phyloP scores from a whole-genome alignment of 2,329 filamentous ascomycete genomes.

The Phoma herbarum region DNA sequence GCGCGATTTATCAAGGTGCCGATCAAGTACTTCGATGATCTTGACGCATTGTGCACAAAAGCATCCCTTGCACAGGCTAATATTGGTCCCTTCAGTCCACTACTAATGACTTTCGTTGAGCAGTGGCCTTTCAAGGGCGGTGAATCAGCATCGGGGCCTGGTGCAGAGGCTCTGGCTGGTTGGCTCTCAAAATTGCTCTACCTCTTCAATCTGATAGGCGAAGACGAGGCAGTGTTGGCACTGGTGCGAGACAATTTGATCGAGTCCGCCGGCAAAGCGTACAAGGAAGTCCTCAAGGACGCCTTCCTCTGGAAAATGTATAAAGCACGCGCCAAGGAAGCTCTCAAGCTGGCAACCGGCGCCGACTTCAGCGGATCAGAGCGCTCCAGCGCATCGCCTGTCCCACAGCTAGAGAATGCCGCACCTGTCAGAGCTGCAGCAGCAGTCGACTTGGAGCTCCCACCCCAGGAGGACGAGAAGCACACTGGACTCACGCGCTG shows the following conservation, averaged over 20 bases:
- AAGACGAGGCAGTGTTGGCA: constrained; percentile 41
- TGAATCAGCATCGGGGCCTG: constrained; percentile 34
- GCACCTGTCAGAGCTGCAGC: constrained; percentile 21
- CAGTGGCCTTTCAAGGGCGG: constrained; percentile 73
- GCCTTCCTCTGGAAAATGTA: constrained; percentile 51
- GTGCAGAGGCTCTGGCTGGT: constrained; percentile 43
- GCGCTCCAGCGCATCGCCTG: constrained; percentile 41
- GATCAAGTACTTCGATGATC: constrained; percentile 81
- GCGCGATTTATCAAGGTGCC: constrained; percentile 77
- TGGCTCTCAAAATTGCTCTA: constrained; percentile 50
- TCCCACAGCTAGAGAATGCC: constrained; percentile 28
- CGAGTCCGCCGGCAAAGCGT: constrained; percentile 36
- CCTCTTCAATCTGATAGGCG: constrained; percentile 48
- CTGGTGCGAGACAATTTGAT: constrained; percentile 42
- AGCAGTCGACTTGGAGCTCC: constrained; percentile 44
- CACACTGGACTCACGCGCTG: constrained; percentile 66
- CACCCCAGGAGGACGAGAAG: constrained; percentile 54
- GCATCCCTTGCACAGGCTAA: constrained; percentile 28
- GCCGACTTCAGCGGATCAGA: constrained; percentile 49
- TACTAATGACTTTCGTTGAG: constrained; percentile 76
- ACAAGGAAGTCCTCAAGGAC: constrained; percentile 46
- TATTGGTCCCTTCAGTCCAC: constrained; percentile 62
- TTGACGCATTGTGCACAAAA: constrained; percentile 60
- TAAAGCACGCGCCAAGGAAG: constrained; percentile 48
- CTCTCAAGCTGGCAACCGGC: constrained; percentile 45